Evolutionary conservation across 176 grass and related monocot species (phyloP).

Genomic region (Metroxylon sagu): DNA sequence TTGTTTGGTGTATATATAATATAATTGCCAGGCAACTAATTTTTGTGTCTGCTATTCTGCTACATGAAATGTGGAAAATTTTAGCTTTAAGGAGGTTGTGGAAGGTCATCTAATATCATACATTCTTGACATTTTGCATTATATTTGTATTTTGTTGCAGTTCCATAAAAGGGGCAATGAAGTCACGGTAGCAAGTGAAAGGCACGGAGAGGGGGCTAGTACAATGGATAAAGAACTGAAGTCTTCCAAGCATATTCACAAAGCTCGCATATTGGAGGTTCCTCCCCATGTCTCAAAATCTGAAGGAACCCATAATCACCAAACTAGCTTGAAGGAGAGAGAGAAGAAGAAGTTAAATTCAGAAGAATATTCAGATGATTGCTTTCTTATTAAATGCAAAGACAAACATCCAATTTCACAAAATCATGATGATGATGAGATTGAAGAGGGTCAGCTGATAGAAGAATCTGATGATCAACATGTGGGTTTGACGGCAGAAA

Average conservation of each 20-base stretch:
- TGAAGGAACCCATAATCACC: background rate
- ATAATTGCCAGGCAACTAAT: too few relatives aligned
- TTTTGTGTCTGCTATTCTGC: too few relatives aligned
- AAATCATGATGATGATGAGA: constrained; percentile 37
- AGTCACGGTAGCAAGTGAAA: constrained; percentile 23
- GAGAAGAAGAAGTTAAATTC: background rate
- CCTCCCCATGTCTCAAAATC: background rate
- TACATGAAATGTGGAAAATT: too few relatives aligned
- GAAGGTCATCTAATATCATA: background rate
- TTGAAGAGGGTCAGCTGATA: constrained; percentile 65
- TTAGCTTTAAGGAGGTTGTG: too few relatives aligned
- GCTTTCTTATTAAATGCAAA: constrained; percentile 8
- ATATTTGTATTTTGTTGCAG: constrained; percentile 47
- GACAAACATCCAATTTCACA: background rate
- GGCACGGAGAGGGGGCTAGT: background rate
- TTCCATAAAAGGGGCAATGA: constrained; percentile 30
- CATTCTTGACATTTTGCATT: constrained; percentile 14
- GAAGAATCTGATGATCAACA: constrained; percentile 23
- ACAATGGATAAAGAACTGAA: background rate
- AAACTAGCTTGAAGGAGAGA: constrained; percentile 19
- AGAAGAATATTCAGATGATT: background rate
- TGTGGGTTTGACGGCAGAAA: constrained; percentile 14
- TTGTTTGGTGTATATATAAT: too few relatives aligned
- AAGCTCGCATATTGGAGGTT: background rate
- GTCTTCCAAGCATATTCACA: background rate